A percentile compares a stretch with the other conserved stretches of the same genome.
Evolutionary conservation across 768 basidiomycete species (phyloP).

Genomic region (Pulveroboletus frians): DNA sequence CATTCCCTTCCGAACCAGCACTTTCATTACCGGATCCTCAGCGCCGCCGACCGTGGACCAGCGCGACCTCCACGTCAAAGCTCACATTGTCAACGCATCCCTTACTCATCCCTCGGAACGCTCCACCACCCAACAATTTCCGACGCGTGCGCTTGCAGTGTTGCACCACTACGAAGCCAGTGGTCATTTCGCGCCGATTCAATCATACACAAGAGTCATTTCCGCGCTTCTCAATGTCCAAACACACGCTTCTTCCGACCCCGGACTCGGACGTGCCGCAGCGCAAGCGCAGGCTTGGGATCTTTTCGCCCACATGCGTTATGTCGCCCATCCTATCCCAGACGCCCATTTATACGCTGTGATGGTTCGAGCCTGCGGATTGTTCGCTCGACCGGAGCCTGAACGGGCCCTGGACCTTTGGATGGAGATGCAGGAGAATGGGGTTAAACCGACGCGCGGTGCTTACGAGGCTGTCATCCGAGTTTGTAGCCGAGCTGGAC

Average conservation of each 20-base stretch:
- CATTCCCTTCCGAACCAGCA: not conserved
- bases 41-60: slow-evolving; percentile 47
- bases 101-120: slow-evolving; percentile 18
- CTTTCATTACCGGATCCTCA: slow-evolving; percentile 14
- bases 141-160: slow-evolving; percentile 56
- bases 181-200: slow-evolving; percentile 60
- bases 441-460: slow-evolving; percentile 55
- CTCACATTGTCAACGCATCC: slow-evolving; percentile 40
- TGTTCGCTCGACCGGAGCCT: slow-evolving; percentile 60
- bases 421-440: slow-evolving; percentile 84
- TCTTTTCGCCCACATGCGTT: slow-evolving; percentile 93
- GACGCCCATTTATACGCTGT: slow-evolving; percentile 65
- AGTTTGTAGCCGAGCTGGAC: slow-evolving; percentile 69
- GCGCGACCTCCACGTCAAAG: slow-evolving; percentile 68
- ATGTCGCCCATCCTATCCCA: slow-evolving; percentile 83
- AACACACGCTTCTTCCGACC: slow-evolving; percentile 22
- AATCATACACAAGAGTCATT: slow-evolving; percentile 70
- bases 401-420: slow-evolving; percentile 92
- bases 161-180: slow-evolving; percentile 70
- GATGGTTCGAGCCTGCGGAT: slow-evolving; percentile 87
- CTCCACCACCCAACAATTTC: slow-evolving; percentile 38
- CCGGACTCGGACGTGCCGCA: slow-evolving; percentile 33
- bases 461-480: slow-evolving; percentile 82
- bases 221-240: slow-evolving; percentile 47
- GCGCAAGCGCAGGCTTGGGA: slow-evolving; percentile 86